Base-by-base conservation (phyloP, 805 yeast species). In the Starmerella apicola region DNA sequence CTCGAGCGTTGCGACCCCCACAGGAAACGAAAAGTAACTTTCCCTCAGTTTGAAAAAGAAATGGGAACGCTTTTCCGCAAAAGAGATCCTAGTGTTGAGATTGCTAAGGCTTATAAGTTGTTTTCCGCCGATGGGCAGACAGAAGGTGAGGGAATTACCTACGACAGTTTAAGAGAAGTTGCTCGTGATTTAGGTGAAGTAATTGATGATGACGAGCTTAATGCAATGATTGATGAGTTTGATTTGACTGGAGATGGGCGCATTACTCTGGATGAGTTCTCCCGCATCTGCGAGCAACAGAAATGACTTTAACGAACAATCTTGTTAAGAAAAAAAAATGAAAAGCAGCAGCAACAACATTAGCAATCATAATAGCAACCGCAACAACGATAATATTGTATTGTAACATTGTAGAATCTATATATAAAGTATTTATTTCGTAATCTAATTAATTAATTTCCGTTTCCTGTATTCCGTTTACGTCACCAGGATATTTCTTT, bases 171-270 rank as follows among this genome's bases (percentile, higher is more conserved):
- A 43, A 74, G 93, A 58, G 71, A 91, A 45, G 94, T 88, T 1
- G 91, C 96, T 9, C 81, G 81, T 51, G 96, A 88, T 50, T 63
- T 91, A 42, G 96, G 95, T 2, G 98, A 91, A 59, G 81, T 79
- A 51, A 64, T 91, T 42, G 77, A 83, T 5, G 99, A 91, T 51
- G 95, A 84, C 43, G 98, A 91, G 55, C 66, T 91, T 37, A 71
- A 81, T 50, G 96, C 96, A 4, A 91, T 91, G 98, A 91, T 91
- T 49, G 95, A 86, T 46, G 97, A 88, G 59, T 91, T 91, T 56
- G 99, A 91, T 62, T 63, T 86, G 37, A 96, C 91, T 57, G 94
- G 83, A 41, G 97, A 91, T 59, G 97, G 97, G 37, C 95, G 82
- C 49, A 86, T 70, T 62, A 60, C 37, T 8, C 37, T 49, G 13